phyloP scores from a whole-genome alignment of 352 stramenopile species.

The Pythium plurisporium region DNA sequence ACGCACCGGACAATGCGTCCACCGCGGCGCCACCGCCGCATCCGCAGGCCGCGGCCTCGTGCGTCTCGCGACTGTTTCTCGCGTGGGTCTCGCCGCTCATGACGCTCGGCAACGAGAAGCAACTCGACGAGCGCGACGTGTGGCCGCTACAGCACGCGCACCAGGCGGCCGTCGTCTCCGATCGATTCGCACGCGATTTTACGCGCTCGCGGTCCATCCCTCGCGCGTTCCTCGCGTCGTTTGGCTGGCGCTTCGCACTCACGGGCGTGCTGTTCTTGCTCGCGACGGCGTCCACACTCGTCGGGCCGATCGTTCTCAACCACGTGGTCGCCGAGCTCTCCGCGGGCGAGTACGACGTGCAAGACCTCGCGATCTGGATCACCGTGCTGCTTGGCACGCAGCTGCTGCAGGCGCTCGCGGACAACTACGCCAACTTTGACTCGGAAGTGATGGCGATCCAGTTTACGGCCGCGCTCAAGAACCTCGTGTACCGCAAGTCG shows the following conservation, averaged over 20 bases:
- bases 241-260: conserved; percentile 41
- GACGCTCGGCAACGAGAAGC: conserved; percentile 21
- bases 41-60: neutral
- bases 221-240: conserved; percentile 47
- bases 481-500: conserved; percentile 71
- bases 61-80: neutral
- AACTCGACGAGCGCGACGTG: conserved; percentile 50
- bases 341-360: conserved; percentile 21
- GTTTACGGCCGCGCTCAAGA: conserved; percentile 65
- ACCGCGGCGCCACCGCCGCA: neutral
- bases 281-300: conserved; percentile 47
- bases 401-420: conserved; percentile 59
- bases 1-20: neutral
- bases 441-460: conserved; percentile 58
- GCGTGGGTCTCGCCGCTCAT: neutral
- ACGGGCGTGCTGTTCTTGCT: conserved; percentile 39
- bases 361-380: conserved; percentile 55
- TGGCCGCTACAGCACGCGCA: conserved; percentile 60
- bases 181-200: conserved; percentile 50
- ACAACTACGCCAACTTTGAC: conserved; percentile 55
- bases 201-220: conserved; percentile 48
- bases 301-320: conserved; percentile 62
- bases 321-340: conserved; percentile 48
- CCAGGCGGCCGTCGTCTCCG: conserved; percentile 45
- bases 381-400: conserved; percentile 50